A percentile compares a stretch with the other conserved stretches of the same genome.
Evolutionary conservation across 2,329 filamentous ascomycete species (phyloP).

Genomic region (Thielaviopsis cerberus): DNA sequence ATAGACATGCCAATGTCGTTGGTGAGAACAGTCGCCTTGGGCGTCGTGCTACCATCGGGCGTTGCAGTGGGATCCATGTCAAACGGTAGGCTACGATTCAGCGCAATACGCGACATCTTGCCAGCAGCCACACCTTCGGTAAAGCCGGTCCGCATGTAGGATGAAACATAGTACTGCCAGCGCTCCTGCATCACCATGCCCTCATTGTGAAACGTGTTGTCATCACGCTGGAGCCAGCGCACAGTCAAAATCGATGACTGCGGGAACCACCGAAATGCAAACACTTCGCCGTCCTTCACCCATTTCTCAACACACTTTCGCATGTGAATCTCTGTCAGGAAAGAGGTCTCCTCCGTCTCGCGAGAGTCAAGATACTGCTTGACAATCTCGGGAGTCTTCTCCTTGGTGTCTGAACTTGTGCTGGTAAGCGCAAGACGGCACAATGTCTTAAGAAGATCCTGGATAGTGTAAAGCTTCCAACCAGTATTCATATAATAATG

Average conservation of each 20-base stretch:
- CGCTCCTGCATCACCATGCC: slow-evolving; percentile 66
- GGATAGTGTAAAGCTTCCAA: slow-evolving; percentile 85
- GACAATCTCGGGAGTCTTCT: slow-evolving; percentile 82
- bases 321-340: slow-evolving; percentile 74
- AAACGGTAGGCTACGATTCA: slow-evolving; percentile 51
- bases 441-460: slow-evolving; percentile 68
- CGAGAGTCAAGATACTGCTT: slow-evolving; percentile 71
- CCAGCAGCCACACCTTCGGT: slow-evolving; percentile 59
- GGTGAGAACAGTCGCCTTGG: slow-evolving; percentile 40
- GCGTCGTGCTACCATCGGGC: slow-evolving; percentile 42
- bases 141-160: slow-evolving; percentile 71
- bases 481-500: slow-evolving; percentile 81
- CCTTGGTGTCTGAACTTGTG: slow-evolving; percentile 70
- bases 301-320: slow-evolving; percentile 84
- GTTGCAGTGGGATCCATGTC: slow-evolving; percentile 28
- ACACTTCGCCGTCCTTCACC: slow-evolving; percentile 81
- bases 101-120: slow-evolving; percentile 47
- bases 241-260: slow-evolving; percentile 21
- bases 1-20: slow-evolving; percentile 56
- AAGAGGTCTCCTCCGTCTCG: slow-evolving; percentile 67
- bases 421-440: slow-evolving; percentile 68
- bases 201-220: slow-evolving; percentile 69
- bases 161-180: slow-evolving; percentile 93
- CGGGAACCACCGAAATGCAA: slow-evolving; percentile 54
- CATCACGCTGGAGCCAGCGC: slow-evolving; percentile 49